Base-by-base conservation (phyloP, 352 stramenopile genomes). In the Plasmopara viticola region DNA sequence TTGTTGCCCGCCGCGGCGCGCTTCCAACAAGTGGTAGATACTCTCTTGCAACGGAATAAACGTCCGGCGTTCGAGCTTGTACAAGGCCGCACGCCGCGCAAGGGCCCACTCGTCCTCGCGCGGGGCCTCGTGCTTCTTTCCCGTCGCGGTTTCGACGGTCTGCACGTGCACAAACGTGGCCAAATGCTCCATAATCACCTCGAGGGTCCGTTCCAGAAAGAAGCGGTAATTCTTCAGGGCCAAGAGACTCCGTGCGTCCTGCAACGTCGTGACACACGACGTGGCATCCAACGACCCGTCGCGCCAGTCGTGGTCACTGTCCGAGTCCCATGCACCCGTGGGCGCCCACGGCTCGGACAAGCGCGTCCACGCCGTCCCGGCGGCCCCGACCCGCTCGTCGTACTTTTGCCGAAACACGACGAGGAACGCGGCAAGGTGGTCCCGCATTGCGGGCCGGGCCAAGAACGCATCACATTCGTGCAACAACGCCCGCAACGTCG, bases 201-300 rank as follows among this genome's bases (percentile, higher is more conserved):
- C 62, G 14, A 90, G 60, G 8, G 74, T 70, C 28, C 75, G 67
- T 55, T 90, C 80, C 17, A 90, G 35, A 45, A 86, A 90, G 43
- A 86, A 85, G 0, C 80, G 74, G 52, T 87, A 90, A 47, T 75
- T 84, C 55, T 86, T 86, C 1, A 90, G 45, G 1, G 80, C 80
- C 9, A 80, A 42, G 29, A 87, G 29, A 56, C 72, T 79, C 8
- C 74, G 69, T 6, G 70, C 64, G 35, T 87, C 71, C 31, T 80
- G 71, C 35, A 79, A 46, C 9, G 49, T 70, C 7, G 62, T 74
- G 28, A 77, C 58, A n/a, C 60, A 54, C 4, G 61, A 54, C 9
- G 44, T 56, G 34, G 60, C 50, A 17, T 48, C 48, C 13, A 67
- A 38, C 4, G 63, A 68, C 0, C 63, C 53, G 20, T 68, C 63